Evolutionary conservation across 352 stramenopile genomes (phyloP), one percentile per base, ranked within the genome.

Genomic region (Pythium myriotylum): DNA sequence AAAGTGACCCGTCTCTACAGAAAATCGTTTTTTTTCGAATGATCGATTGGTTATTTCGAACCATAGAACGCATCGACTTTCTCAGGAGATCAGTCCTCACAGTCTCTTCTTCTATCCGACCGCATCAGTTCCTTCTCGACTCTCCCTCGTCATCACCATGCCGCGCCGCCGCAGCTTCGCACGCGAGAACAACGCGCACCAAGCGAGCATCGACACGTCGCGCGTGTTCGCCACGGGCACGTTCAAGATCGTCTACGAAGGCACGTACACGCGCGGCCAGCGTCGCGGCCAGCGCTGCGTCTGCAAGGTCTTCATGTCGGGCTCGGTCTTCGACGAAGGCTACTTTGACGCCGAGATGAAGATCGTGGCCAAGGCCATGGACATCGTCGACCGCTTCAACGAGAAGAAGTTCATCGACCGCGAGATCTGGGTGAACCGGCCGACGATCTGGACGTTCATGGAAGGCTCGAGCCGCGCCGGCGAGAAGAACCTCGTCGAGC

Each of bases 271-370:
- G 16, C 7, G 56, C 1, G 67, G 71, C 1, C 19, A 45, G 27
- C 52, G 71, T 4, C 10, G 19, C 1, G 70, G 63, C 22, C 10
- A 78, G 55, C 35, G 24, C 19, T 78, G 70, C 50, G 67, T 78
- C 14, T 70, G 52, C 45, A 78, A 78, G 55, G 50, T 61, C 60
- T 79, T 79, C 59, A 79, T 76, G 57, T 59, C 43, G 0, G 71
- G 71, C 27, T 46, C 32, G 47, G 71, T 79, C 35, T 59, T 70
- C 24, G 64, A 74, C 33, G 52, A 49, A 9, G 37, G 23, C 8
- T 76, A 65, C 42, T 79, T 67, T 41, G 53, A 50, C 14, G 37
- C 47, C 2, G 71, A 79, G 43, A 59, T 79, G 22, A 43, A 57
- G 40, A 48, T 67, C 13, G 35, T 62, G 2, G 50, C 70, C 14